phyloP scores from a whole-genome alignment of 331 rosid genomes.

The Malus hybrid region DNA sequence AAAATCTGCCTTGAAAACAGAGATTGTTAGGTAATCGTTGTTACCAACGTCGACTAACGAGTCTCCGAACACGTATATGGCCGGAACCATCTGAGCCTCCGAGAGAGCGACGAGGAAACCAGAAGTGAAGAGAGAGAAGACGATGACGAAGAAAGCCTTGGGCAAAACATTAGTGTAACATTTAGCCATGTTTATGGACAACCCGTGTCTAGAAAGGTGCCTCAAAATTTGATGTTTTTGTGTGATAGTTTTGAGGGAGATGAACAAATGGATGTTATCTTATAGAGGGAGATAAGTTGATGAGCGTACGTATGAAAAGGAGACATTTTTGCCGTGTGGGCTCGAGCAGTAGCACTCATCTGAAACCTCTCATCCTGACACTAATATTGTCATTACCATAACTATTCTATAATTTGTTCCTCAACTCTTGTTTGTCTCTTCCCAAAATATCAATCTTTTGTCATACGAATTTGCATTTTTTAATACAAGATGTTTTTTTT shows the following conservation, averaged over 20 bases:
- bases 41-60: constrained; percentile 35
- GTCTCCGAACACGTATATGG: constrained; percentile 33
- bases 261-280: neutral
- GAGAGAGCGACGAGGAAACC: neutral
- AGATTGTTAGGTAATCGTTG: constrained; percentile 19
- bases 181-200: constrained; percentile 2
- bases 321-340: neutral
- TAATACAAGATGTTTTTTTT: neutral
- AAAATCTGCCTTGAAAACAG: constrained; percentile 25
- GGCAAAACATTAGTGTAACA: neutral
- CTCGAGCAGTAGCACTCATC: neutral
- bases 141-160: neutral
- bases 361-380: neutral
- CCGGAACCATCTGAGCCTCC: constrained; percentile 19
- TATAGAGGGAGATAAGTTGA: neutral
- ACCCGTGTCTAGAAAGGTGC: neutral
- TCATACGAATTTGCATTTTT: neutral
- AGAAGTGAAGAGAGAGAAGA: neutral
- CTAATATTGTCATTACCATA: neutral
- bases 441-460: neutral
- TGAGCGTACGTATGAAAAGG: neutral
- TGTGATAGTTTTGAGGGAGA: neutral
- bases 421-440: neutral
- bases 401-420: neutral
- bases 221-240: neutral